Conservation (phyloP, 2,329 filamentous ascomycete genomes). For the Talaromyces sp. region DNA sequence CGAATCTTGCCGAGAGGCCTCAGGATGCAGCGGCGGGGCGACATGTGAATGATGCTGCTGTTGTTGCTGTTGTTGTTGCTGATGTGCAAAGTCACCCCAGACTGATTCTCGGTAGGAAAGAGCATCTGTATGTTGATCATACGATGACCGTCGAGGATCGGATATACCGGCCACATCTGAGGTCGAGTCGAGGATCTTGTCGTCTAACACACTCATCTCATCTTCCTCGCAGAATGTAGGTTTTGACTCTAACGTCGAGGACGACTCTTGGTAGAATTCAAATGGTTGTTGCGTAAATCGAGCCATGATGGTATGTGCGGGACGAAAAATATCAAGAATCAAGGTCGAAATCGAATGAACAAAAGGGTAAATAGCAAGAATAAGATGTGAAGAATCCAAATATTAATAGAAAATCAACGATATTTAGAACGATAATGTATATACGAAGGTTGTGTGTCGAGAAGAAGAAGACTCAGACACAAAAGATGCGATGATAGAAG, state of each 20-base stretch:
- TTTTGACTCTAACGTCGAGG: conserved; percentile 43
- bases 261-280: conserved; percentile 44
- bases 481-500: conserved; percentile 12
- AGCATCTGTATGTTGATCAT: conserved; percentile 47
- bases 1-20: conserved; percentile 38
- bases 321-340: conserved; percentile 16
- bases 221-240: conserved; percentile 45
- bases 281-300: conserved; percentile 44
- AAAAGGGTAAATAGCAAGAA: conserved; percentile 1
- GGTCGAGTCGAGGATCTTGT: conserved; percentile 50
- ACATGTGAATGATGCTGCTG: conserved; percentile 34
- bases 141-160: conserved; percentile 44
- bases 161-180: conserved; percentile 48
- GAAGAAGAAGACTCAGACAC: conserved; percentile 7
- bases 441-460: conserved; percentile 7
- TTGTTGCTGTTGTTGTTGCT: conserved; percentile 15
- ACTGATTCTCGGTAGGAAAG: conserved; percentile 52
- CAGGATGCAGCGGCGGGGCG: conserved; percentile 1
- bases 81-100: conserved; percentile 45
- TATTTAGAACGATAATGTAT: conserved; percentile 3
- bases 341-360: conserved; percentile 13
- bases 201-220: conserved; percentile 52
- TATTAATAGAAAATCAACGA: conserved; percentile 7
- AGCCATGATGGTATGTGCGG: conserved; percentile 31
- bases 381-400: background rate